Conservation (phyloP, 768 basidiomycete species). For the Pleurotus citrinopileatus region DNA sequence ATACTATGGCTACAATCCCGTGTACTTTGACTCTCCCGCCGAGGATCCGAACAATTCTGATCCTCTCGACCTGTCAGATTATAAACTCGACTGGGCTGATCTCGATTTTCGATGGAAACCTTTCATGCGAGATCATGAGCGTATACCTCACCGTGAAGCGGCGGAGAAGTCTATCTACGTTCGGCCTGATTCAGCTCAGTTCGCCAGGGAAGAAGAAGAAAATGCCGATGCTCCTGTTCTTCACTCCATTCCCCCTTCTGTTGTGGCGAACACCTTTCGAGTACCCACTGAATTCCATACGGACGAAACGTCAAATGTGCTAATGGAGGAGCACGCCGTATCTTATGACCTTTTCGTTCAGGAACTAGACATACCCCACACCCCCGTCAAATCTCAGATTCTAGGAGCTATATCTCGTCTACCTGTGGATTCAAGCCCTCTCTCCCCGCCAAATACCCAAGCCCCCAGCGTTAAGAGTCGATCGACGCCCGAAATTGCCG, state of each 20-base stretch:
- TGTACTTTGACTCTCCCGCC: slow-evolving; percentile 52
- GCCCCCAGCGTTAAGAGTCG: background rate
- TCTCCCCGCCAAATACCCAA: background rate
- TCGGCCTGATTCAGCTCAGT: background rate
- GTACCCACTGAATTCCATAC: background rate
- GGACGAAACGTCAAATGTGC: no score
- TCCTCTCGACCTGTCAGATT: slow-evolving; percentile 33
- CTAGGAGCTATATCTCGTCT: no score
- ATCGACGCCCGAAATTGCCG: background rate
- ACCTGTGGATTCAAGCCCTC: background rate
- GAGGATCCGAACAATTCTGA: slow-evolving; percentile 46
- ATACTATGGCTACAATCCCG: slow-evolving; percentile 26
- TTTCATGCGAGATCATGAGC: slow-evolving; percentile 35
- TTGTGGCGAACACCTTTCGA: background rate
- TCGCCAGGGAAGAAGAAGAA: background rate
- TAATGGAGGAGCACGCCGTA: background rate
- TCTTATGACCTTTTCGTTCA: background rate
- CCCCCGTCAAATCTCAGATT: no score
- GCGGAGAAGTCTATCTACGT: background rate
- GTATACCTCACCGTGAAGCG: background rate
- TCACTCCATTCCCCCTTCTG: background rate
- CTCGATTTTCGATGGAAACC: slow-evolving; percentile 59
- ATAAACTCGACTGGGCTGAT: slow-evolving; percentile 33
- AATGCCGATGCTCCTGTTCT: background rate
- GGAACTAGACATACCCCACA: background rate